Conservation (phyloP, 257 asterid species). For the Plantago elongata region DNA sequence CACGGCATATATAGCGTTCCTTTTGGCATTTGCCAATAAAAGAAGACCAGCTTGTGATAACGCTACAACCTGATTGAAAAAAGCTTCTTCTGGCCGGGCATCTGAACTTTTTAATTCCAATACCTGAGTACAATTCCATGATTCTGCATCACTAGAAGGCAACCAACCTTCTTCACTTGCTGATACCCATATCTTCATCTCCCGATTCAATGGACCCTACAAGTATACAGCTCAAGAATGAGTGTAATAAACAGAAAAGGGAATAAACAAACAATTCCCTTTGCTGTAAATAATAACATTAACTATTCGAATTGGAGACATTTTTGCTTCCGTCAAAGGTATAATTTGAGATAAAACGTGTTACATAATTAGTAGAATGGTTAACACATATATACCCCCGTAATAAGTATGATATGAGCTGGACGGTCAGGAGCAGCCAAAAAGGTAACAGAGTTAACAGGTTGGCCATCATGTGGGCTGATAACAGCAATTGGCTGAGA, state of each 20-base stretch:
- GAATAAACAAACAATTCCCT: slow-evolving; percentile 15
- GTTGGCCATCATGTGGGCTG: slow-evolving; percentile 91
- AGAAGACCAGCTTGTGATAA: slow-evolving; percentile 80
- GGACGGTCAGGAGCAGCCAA: slow-evolving; percentile 83
- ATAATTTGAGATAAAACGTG: background rate
- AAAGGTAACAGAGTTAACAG: slow-evolving; percentile 93
- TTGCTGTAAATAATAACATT: background rate
- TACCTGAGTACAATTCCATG: slow-evolving; percentile 85
- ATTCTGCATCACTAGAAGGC: slow-evolving; percentile 88
- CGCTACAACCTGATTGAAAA: slow-evolving; percentile 95
- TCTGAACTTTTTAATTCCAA: slow-evolving; percentile 80
- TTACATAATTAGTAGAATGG: background rate
- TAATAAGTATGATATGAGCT: slow-evolving; percentile 87
- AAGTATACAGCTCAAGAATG: slow-evolving; percentile 16
- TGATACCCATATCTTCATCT: slow-evolving; percentile 84
- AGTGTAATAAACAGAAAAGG: slow-evolving; percentile 17
- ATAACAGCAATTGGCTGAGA: slow-evolving; percentile 77
- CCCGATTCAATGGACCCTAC: slow-evolving; percentile 92
- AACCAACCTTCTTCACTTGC: slow-evolving; percentile 97
- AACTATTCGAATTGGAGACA: background rate
- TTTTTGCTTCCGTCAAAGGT: background rate
- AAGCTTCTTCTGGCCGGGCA: slow-evolving; percentile 60
- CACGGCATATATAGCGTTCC: slow-evolving; percentile 92
- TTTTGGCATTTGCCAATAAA: slow-evolving; percentile 88
- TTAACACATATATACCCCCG: slow-evolving; percentile 60